Evolutionary conservation across 345 rosid genomes (phyloP).

Genomic region (Gossypium longicalyx): DNA sequence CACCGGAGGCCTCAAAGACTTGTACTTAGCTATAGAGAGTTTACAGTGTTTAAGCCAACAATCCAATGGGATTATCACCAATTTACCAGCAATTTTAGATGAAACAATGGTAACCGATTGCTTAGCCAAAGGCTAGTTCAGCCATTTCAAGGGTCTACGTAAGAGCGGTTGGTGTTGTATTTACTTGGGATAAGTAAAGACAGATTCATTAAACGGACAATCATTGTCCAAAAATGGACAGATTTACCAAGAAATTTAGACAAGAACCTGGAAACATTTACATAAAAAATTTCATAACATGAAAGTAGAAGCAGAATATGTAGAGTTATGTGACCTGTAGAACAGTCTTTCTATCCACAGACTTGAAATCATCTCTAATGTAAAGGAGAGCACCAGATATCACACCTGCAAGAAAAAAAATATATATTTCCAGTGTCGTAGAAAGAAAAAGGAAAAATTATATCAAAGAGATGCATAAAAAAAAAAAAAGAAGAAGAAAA

Average conservation of each 20-base stretch:
- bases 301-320: neutral
- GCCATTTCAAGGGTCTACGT: too few species aligned
- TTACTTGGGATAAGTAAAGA: neutral
- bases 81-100: too few species aligned
- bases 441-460: neutral
- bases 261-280: neutral
- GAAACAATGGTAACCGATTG: too few species aligned
- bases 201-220: neutral
- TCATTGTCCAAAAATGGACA: neutral
- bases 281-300: neutral
- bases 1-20: too few species aligned
- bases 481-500: neutral
- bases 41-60: too few species aligned
- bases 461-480: neutral
- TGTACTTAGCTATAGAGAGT: too few species aligned
- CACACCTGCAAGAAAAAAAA: constrained; percentile 45
- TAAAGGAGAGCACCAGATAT: constrained; percentile 90
- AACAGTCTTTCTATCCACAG: constrained; percentile 55
- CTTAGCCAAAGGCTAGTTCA: too few species aligned
- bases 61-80: too few species aligned
- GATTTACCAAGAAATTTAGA: neutral
- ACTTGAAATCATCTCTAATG: constrained; percentile 61
- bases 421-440: neutral
- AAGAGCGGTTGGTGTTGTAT: neutral
- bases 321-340: constrained; percentile 45